Conservation (phyloP, 305 asterid species). For the Solanum aculeatissimum region DNA sequence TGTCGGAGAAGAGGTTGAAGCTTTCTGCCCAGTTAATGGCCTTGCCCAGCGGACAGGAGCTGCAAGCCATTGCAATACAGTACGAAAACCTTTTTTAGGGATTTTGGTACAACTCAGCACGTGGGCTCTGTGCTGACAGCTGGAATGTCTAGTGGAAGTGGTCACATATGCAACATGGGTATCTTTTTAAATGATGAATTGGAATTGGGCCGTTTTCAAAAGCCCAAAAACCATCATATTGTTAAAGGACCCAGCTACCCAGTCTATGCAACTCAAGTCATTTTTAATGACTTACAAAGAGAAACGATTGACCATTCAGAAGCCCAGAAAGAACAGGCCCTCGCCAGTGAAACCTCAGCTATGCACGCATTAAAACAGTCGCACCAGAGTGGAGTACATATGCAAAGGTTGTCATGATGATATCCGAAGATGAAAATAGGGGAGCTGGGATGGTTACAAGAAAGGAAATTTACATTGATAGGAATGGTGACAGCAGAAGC, state of each 20-base stretch:
- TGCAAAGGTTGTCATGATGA: too few species aligned
- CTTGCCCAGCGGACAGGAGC: background rate
- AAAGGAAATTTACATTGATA: background rate
- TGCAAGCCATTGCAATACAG: background rate
- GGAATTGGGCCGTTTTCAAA: background rate
- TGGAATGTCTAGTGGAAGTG: background rate
- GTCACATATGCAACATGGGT: background rate
- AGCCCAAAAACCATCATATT: background rate
- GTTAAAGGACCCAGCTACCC: too few species aligned
- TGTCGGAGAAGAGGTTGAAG: background rate
- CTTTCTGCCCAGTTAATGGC: background rate
- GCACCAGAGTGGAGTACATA: too few species aligned
- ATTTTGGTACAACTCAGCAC: background rate
- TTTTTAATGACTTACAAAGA: too few species aligned
- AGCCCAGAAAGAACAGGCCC: too few species aligned
- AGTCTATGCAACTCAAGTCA: too few species aligned
- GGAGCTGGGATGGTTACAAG: too few species aligned
- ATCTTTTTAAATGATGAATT: background rate
- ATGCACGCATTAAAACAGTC: too few species aligned
- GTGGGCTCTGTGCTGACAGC: background rate
- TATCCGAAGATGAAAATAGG: too few species aligned
- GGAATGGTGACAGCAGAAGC: background rate
- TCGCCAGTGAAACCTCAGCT: too few species aligned
- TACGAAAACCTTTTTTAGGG: background rate
- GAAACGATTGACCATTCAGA: too few species aligned